Base-by-base conservation (phyloP, 176 grass and related monocot species). In the Phoenix roebelenii region DNA sequence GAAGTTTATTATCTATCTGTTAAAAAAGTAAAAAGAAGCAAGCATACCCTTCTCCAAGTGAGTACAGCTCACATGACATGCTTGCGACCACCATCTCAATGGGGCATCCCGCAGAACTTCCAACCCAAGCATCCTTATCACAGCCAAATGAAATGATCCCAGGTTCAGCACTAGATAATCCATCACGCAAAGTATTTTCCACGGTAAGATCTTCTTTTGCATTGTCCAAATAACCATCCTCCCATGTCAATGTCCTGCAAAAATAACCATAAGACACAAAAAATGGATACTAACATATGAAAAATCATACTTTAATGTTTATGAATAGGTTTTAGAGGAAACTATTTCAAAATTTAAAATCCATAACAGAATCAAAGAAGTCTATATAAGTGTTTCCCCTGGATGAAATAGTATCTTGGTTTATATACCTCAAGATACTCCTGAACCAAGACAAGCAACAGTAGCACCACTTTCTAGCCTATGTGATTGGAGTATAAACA, bases 11-110 rank as follows among this genome's bases (percentile, higher is more conserved):
- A 44, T 44, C 7, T 3, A 12, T 44, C 35, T 44, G 10, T 44
- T 44, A 12, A 44, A 44, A 44, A 3, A 3, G 1, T 14, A 14
- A 44, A 44, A 44, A 3, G 10, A 44, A 72, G 25, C 18, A 57
- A 71, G 65, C 74, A 67, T 79, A 88, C 89, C 73, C 80, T 82
- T 94, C 80, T 61, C 84, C 89, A 73, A 94, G 71, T 44, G 54
- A 69, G 52, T 87, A 84, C 16, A 61, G 72, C 67, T 64, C 66
- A 16, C 60, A 61, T 66, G 64, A 58, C 84, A 88, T 76, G 57
- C 67, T 74, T 72, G 55, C 22, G 16, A 94, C 4, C 30, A 69
- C 75, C 74, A 66, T 29, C 71, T 82, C 75, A 52, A 93, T 48
- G 49, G 68, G 66, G 59, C 76, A 60, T 49, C 67, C 15, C 4